Conservation (phyloP, 192 early-diverging fungal species). For the Coemansia sp. region DNA sequence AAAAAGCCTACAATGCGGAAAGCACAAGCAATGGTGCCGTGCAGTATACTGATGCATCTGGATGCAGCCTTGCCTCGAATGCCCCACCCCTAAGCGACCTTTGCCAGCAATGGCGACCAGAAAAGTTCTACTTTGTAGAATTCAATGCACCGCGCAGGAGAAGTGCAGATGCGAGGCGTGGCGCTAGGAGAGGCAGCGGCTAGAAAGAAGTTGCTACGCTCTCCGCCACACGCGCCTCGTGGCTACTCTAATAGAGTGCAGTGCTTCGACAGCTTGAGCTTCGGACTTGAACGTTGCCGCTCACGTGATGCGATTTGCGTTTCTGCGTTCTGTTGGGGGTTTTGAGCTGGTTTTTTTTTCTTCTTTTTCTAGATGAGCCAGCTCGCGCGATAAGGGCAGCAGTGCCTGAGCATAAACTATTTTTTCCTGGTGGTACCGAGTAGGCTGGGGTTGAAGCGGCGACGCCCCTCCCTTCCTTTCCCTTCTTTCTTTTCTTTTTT, state of each 20-base stretch:
- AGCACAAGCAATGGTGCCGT: too few relatives aligned
- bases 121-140: too few relatives aligned
- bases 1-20: too few relatives aligned
- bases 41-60: too few relatives aligned
- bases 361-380: background rate
- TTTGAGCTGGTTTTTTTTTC: background rate
- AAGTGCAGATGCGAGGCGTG: too few relatives aligned
- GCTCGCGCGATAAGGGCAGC: conserved; percentile 1
- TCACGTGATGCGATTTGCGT: conserved; percentile 1
- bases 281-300: background rate
- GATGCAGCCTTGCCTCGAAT: too few relatives aligned
- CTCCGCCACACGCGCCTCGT: too few relatives aligned
- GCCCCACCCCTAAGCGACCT: too few relatives aligned
- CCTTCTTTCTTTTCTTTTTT: background rate
- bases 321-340: background rate
- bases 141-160: too few relatives aligned
- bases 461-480: background rate
- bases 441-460: background rate
- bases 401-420: background rate
- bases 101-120: too few relatives aligned
- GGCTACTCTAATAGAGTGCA: background rate
- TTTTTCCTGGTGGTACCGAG: background rate
- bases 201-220: too few relatives aligned
- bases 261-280: background rate
- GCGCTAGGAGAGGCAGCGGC: too few relatives aligned